phyloP scores from a whole-genome alignment of 352 stramenopile species.

The Blastocystis sp. region DNA sequence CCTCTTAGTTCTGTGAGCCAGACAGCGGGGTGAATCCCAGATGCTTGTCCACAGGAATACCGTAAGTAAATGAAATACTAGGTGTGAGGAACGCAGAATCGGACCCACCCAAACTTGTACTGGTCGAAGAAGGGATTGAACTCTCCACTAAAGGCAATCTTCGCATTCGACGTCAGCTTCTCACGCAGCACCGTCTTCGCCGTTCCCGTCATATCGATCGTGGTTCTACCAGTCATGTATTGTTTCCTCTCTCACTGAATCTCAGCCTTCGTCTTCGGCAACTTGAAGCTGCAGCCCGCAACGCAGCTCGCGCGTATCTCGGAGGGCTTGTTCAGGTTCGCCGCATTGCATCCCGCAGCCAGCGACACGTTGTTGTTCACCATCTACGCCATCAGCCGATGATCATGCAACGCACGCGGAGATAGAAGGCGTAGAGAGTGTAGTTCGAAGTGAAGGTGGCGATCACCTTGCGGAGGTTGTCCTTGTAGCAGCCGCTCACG shows the following conservation, averaged over 20 bases:
- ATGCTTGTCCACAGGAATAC: conserved; percentile 46
- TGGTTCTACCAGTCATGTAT: neutral
- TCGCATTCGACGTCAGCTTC: conserved; percentile 41
- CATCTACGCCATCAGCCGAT: neutral
- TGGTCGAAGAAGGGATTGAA: conserved; percentile 68
- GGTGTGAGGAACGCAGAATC: neutral
- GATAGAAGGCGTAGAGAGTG: conserved; percentile 44
- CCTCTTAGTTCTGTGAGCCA: conserved; percentile 22
- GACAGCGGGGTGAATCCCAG: conserved; percentile 47
- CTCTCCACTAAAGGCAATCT: conserved; percentile 21
- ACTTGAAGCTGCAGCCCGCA: conserved; percentile 14
- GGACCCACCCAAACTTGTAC: conserved; percentile 41
- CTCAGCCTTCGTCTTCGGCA: conserved; percentile 53
- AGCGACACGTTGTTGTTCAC: conserved; percentile 57
- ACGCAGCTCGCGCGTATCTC: neutral
- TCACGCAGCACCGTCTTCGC: conserved; percentile 58
- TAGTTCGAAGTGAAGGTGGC: conserved; percentile 46
- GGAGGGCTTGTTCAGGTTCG: conserved; percentile 4
- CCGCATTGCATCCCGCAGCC: conserved; percentile 17
- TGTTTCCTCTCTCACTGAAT: neutral
- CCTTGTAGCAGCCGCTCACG: conserved; percentile 20
- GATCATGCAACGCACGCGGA: neutral
- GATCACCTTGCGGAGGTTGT: conserved; percentile 45
- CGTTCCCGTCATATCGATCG: conserved; percentile 47
- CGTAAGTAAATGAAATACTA: conserved; percentile 66